phyloP scores from a whole-genome alignment of 805 yeast species.

The Saccharomycopsis sp. region DNA sequence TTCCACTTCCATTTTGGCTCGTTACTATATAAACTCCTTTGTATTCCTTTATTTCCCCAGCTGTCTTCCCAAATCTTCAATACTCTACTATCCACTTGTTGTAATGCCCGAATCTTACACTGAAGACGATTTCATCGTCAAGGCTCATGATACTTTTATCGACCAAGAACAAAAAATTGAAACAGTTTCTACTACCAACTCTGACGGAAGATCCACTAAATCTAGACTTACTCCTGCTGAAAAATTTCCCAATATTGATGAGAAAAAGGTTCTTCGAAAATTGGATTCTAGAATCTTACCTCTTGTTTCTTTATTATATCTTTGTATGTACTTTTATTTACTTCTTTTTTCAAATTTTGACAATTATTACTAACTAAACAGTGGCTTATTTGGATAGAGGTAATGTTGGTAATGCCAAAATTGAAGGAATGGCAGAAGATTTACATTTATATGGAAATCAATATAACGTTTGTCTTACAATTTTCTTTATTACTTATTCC shows the following conservation, averaged over 20 bases:
- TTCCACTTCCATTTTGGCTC: not conserved
- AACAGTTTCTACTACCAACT: not conserved
- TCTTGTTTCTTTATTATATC: slow-evolving; percentile 23
- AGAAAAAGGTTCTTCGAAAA: slow-evolving; percentile 21
- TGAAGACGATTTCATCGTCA: slow-evolving; percentile 2
- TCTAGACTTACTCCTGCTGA: slow-evolving; percentile 6
- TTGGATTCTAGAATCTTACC: slow-evolving; percentile 22
- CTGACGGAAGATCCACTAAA: not conserved
- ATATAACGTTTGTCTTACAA: slow-evolving; percentile 31
- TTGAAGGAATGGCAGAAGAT: slow-evolving; percentile 26
- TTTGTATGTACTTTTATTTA: slow-evolving; percentile 22
- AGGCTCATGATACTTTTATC: slow-evolving; percentile 4
- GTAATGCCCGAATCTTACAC: not conserved
- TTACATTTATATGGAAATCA: slow-evolving; percentile 28
- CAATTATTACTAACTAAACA: no score
- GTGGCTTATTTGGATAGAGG: slow-evolving; percentile 27
- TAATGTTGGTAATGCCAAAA: slow-evolving; percentile 27
- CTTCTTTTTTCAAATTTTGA: no score
- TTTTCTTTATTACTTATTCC: slow-evolving; percentile 32
- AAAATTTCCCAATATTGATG: slow-evolving; percentile 15
- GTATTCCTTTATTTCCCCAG: not conserved
- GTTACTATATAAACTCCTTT: not conserved
- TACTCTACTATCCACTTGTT: not conserved
- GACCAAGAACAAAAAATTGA: slow-evolving; percentile 1
- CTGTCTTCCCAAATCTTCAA: not conserved